phyloP scores from a whole-genome alignment of 768 basidiomycete genomes.

The Mycena olivaceomarginata region DNA sequence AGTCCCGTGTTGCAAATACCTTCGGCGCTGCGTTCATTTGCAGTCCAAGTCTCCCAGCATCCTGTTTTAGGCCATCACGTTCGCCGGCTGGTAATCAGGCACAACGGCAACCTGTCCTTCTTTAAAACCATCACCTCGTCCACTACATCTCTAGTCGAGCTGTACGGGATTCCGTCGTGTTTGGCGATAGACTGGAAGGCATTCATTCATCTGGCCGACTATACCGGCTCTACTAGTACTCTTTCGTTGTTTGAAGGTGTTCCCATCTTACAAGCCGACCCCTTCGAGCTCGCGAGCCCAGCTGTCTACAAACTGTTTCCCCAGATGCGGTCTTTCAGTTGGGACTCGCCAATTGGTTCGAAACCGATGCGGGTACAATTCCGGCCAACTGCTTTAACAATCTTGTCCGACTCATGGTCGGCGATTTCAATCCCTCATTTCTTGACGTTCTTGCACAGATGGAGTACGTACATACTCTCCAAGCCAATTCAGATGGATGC shows the following conservation, averaged over 20 bases:
- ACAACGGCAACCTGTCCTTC: neutral
- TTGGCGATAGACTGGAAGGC: neutral
- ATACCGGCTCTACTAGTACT: neutral
- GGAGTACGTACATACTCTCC: constrained; percentile 16
- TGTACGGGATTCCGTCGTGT: neutral
- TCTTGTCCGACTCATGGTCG: constrained; percentile 6
- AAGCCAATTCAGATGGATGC: too few species aligned
- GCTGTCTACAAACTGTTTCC: neutral
- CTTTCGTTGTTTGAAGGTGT: neutral
- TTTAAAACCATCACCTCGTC: neutral
- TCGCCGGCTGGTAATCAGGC: neutral
- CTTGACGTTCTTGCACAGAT: constrained; percentile 4
- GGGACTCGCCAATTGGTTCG: constrained; percentile 15
- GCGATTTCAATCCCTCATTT: neutral
- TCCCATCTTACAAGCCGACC: neutral
- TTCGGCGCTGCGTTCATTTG: neutral
- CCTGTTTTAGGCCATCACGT: constrained; percentile 8
- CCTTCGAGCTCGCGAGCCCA: neutral
- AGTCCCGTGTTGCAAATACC: neutral
- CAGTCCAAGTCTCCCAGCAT: neutral
- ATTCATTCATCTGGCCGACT: neutral
- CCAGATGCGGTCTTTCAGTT: constrained; percentile 1
- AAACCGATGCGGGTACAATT: neutral
- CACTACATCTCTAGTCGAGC: neutral
- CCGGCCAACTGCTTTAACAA: neutral